Evolutionary conservation across 1,139 yeast genomes (phyloP), one percentile per base, ranked within the genome.

Genomic region (Debaryomycetaceae sp.): DNA sequence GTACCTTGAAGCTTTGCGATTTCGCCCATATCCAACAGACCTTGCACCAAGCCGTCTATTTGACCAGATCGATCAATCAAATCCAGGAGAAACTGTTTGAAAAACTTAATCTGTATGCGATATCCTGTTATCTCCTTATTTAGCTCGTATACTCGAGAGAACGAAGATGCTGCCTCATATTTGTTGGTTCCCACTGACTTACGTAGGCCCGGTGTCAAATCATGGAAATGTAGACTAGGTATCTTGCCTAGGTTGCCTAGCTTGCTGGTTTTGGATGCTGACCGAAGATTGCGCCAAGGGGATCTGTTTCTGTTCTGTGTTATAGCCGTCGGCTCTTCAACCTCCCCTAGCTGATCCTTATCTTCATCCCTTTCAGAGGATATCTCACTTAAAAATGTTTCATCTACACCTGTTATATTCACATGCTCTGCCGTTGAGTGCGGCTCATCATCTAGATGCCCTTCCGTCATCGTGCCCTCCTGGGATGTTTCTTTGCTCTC

Each of bases 111-210:
- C 51, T 75, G 78, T 30, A 75, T 70, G 42, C 68, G 65, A 52
- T 72, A 74, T 17, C 74, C 67, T 0, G 75, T 66, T 36, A 75
- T 59, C 49, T 73, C 71, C 44, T 68, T 70, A 41, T 66, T 68
- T 17, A 72, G 56, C 4, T 69, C 70, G 37, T 66, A 68, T 4
- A 66, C 57, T 43, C 62, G 60, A 11, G 54, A 44, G 5, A 44
- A 41, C 11, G 52, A 48, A 14, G 55, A 47, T 5, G 49, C 41
- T 6, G 41, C 46, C 9, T 39, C 43, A 23, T 33, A 36, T 14
- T 24, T 41, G 11, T 27, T 27, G 11, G 31, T 27, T 7, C 31
- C 31, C 8, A 27, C 31, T 11, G 31, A 27, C 11, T 27, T 27
- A 11, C 31, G 31, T 27, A 27, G 31, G 11, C 31, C 31, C 11